Percentiles rank a stretch among this genome's conserved stretches.
Conservation (phyloP, 768 basidiomycete genomes). For the Mycena capillaripes region DNA sequence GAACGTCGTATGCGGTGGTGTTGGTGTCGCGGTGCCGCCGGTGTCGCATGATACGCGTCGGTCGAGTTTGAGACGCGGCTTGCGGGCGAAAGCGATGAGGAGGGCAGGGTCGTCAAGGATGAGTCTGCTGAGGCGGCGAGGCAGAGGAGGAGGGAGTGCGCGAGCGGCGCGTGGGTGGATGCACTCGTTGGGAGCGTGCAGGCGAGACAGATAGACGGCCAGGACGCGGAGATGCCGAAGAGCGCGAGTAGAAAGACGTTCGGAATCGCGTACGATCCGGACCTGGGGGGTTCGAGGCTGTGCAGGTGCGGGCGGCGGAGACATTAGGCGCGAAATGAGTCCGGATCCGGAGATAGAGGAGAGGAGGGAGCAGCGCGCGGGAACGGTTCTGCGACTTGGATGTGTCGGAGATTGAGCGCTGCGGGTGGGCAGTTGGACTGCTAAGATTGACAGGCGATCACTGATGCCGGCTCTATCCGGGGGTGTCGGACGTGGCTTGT, state of each 20-base stretch:
- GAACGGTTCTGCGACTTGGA: constrained; percentile 60
- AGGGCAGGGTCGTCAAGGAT: constrained; percentile 49
- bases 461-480: too few relatives aligned
- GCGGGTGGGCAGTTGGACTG: constrained; percentile 42
- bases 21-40: too few relatives aligned
- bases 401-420: constrained; percentile 63
- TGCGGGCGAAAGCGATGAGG: constrained; percentile 72
- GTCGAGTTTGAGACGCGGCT: constrained; percentile 89
- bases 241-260: constrained; percentile 46
- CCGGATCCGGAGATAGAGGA: constrained; percentile 37
- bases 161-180: constrained; percentile 90
- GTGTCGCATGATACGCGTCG: too few relatives aligned
- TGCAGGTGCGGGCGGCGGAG: constrained; percentile 75
- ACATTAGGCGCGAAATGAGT: constrained; percentile 32
- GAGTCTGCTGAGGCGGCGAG: constrained; percentile 58
- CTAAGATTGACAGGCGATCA: too few relatives aligned
- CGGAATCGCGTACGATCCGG: constrained; percentile 69
- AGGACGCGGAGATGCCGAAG: constrained; percentile 59
- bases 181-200: constrained; percentile 76
- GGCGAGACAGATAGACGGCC: constrained; percentile 64
- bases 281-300: constrained; percentile 80
- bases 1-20: too few relatives aligned
- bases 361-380: constrained; percentile 51
- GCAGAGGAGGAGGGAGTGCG: constrained; percentile 63
- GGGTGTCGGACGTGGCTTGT: too few relatives aligned